Evolutionary conservation across 371 early-diverging fungal species (phyloP), one percentile per base, ranked within the genome.

Genomic region (Mucor piriformis): DNA sequence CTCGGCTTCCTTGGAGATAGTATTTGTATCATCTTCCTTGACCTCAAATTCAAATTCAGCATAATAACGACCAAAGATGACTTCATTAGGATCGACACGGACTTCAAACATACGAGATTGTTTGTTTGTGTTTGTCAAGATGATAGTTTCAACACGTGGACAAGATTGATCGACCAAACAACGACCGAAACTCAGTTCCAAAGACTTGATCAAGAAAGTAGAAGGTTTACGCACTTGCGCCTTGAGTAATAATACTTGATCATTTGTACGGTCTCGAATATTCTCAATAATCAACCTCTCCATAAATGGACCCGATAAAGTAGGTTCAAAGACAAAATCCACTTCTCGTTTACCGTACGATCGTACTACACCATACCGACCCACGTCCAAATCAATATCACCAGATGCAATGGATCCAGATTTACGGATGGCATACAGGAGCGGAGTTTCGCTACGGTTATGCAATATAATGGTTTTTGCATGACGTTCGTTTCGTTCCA

Each of bases 331-430:
- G 4, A 89, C 82, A 76, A 97, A 98, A 23, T 90, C 92, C 1
- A 98, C 89, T 63, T 96, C 96, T 33, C 90, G 88, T 69, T 92
- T 93, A 61, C 93, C 94, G 64, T 90, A 95, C 0, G 93, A 92
- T 11, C 97, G 88, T 4, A 98, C 87, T 0, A 97, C 86, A 48
- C 99, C 99, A 37, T 88, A 88, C 12, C 91, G 86, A 6, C 86
- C 86, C 1, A 83, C 86, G 12, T 85, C 83, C 44, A 98, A 81
- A 20, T 83, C 72, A 11, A 98, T 83, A 66, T 97, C 97, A 5
- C 96, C 95, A 2, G 95, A 95, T 0, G 97, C 92, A 44, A 97
- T 95, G 0, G 93, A 93, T 0, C 99, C 99, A 0, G 98, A 95
- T 71, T 97, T 98, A 16, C 90, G 88, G 55, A 98, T 92, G 13